Base-by-base conservation (phyloP, 139 green algal genomes). In the Chlamydomonas urium region DNA sequence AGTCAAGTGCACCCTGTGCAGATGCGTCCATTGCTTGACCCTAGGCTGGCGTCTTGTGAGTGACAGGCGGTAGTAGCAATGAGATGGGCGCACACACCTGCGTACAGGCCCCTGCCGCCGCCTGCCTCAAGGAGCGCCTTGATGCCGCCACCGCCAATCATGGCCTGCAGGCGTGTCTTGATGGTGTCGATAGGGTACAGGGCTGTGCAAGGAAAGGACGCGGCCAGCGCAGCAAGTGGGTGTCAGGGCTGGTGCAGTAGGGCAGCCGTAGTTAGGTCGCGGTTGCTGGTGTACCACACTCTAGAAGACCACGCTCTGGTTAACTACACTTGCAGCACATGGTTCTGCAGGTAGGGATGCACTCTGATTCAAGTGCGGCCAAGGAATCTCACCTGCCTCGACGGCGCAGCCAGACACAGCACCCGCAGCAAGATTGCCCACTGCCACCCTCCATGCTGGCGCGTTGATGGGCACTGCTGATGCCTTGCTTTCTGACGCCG, bases 111-210 rank as follows among this genome's bases (percentile, higher is more conserved):
- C 63, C 87, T 91, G 42, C 89, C 88, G 32, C 92, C 93, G n/a
- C 91, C 86, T 19, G 69, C 37, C 58, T 87, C 68, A 31, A 94
- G 42, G 21, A 97, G 80, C 0, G 92, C 89, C 35, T 81, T 75
- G 14, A 93, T 47, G 37, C 90, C 90, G 4, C 89, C 90, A 21
- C 90, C 90, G n/a, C 81, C 86, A 26, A 84, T 83, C 82, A 94
- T 92, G 32, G 84, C 78, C 24, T 99, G 94, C 50, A 99, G 81
- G 1, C 95, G 84, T 3, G 95, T 99, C 83, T 99, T 99, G 84
- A 99, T 97, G 23, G 95, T 99, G 79, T 99, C 95, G 28, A 99
- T 90, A 2, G 95, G 95, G 82, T 98, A 99, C 32, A 99, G 79
- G 0, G 87, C 93, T 91, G 84, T 48, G 70, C n/a, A n/a, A n/a